Conservation (phyloP, 371 early-diverging fungal species). For the Apophysomyces elegans region DNA sequence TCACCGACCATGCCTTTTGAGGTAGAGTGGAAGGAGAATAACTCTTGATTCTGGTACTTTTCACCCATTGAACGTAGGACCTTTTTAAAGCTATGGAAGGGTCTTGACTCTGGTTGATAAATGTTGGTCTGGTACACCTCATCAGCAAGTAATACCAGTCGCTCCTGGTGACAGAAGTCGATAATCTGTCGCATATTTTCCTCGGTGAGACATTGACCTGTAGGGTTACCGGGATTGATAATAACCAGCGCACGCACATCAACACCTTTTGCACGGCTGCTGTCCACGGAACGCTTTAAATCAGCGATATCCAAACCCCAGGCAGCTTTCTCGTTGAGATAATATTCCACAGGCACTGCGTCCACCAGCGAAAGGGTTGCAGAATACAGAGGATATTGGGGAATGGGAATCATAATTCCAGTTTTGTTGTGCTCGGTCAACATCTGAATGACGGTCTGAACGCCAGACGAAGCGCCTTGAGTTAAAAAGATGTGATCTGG, state of each 20-base stretch:
- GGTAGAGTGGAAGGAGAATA: slow-evolving; percentile 73
- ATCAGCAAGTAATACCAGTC: slow-evolving; percentile 86
- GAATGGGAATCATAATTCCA: slow-evolving; percentile 96
- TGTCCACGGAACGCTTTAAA: slow-evolving; percentile 58
- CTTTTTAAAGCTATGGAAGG: slow-evolving; percentile 94
- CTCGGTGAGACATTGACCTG: slow-evolving; percentile 82
- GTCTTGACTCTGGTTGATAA: slow-evolving; percentile 75
- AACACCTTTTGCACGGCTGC: slow-evolving; percentile 65
- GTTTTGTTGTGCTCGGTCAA: slow-evolving; percentile 74
- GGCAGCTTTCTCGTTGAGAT: slow-evolving; percentile 78
- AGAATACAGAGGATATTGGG: slow-evolving; percentile 97
- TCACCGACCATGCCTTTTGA: slow-evolving; percentile 99
- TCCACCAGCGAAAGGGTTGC: slow-evolving; percentile 81
- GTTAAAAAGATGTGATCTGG: slow-evolving; percentile 89
- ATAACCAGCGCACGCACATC: slow-evolving; percentile 93
- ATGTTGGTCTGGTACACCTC: slow-evolving; percentile 97
- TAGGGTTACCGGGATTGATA: slow-evolving; percentile 98
- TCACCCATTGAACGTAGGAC: slow-evolving; percentile 72
- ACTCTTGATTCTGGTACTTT: slow-evolving; percentile 64
- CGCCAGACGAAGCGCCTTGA: slow-evolving; percentile 85
- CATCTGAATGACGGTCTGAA: slow-evolving; percentile 82
- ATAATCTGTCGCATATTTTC: slow-evolving; percentile 85
- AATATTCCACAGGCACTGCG: slow-evolving; percentile 88
- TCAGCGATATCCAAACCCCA: slow-evolving; percentile 79
- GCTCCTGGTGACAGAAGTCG: slow-evolving; percentile 76